Base-by-base conservation (phyloP, 116 monocot species). In the Iris pallida region DNA sequence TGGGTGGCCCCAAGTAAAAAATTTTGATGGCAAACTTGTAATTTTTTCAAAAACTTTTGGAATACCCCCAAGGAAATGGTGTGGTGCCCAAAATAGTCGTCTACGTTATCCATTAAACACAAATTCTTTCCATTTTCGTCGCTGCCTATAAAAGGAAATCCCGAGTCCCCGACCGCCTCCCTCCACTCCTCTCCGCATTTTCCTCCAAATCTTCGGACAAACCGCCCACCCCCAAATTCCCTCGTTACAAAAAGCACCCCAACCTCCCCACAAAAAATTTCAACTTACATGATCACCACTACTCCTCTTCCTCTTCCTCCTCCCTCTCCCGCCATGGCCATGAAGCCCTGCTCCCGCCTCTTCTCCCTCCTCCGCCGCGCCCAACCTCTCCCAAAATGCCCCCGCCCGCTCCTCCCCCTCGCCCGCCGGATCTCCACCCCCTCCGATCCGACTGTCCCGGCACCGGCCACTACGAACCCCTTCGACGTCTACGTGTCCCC, bases 401-500 rank as follows among this genome's bases (percentile, higher is more conserved):
- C 69, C 69, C 71, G 45, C 63, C 64, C 20, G 20, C 4, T 5
- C 49, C 20, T 51, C 48, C 65, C 68, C 42, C 18, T 17, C 15
- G 67, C 10, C 55, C 4, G 12, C 63, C 67, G 9, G 43, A 49
- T 67, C 43, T 12, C 20, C 13, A 19, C 56, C 43, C 4, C 30
- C 53, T 42, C 48, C 56, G 20, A 18, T 51, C 30, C 30, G 30
- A 0, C 30, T 0, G 30, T 30, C 30, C 48, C 63, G 56, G 68
- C 46, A 51, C 51, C 51, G 47, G 4, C 44, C 19, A 76, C 59
- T 10, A 76, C 65, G 30, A 78, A 73, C 69, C 58, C 71, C n/a
- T 79, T 84, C 74, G 88, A 82, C 13, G 72, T 79, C 68, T 79
- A 79, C 75, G 47, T 79, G 59, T 63, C 49, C 56, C 75, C 57